Evolutionary conservation across 805 yeast species (phyloP), one percentile per base, ranked within the genome.

Genomic region (Phaffomyces antillensis): DNA sequence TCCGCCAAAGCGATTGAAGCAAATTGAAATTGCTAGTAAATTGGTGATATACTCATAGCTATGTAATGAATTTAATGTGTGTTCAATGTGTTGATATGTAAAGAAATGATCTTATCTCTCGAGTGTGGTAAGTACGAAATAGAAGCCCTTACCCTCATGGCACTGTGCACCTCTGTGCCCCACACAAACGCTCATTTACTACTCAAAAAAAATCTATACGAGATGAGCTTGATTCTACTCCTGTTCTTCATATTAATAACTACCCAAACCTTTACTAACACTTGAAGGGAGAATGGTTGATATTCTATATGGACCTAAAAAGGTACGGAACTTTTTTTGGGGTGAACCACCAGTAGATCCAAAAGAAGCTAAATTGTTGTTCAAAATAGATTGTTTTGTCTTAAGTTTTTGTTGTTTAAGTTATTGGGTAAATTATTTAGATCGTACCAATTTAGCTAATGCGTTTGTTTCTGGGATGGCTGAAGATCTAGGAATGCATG

Each of bases 391-490:
- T 40, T 54, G 60, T 46, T 54, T 55, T 39, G 60, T 56, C 12
- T 42, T 56, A 11, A 44, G 52, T 16, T 56, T 52, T 36, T 52
- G 56, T 30, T 51, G 55, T 23, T 46, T 56, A 17, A 44, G 38
- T 20, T 56, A 53, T 39, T 56, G 60, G 61, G 66, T 70, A 46
- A 80, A 79, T 51, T 80, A 78, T 56, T 67, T 81, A 30, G 86
- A 80, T 59, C 67, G 81, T 52, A 66, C 75, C 13, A 79, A 78
- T 44, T 60, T 77, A 36, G 63, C 73, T 30, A 73, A 76, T 53
- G 85, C 86, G 3, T 81, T 80, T 55, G 81, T 79, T n/a, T 70
- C 79, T 11, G 86, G 86, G 10, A 76, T 81, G 84, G 71, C 76
- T 51, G 78, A 77, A 45, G 84, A 74, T 43, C 52, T 77, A 45